Base-by-base conservation (phyloP, 768 basidiomycete genomes). In the Trametes cinnabarina region DNA sequence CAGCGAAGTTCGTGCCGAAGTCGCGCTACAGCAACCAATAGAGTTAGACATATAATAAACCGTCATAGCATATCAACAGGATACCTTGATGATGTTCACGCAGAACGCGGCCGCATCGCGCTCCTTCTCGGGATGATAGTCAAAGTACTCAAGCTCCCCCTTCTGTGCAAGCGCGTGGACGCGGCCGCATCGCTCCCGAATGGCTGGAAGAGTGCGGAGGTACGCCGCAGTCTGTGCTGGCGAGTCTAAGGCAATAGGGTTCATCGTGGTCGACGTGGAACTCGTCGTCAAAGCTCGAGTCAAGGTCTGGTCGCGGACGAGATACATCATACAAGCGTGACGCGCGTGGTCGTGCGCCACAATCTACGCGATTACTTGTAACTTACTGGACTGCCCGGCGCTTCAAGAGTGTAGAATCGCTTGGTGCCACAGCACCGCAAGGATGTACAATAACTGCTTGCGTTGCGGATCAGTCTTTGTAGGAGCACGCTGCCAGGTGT, bases 171-270 rank as follows among this genome's bases (percentile, higher is more conserved):
- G 85, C 26, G 84, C 80, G 70, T 89, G 85, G 32, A 98, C 92
- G 40, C 80, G 80, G 11, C 73, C 69, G 71, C 94, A 98, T 41
- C 92, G 82, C 65, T 94, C 88, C 44, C 96, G 83, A 65, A 98
- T 93, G n/a, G 94, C 83, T 15, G 92, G 89, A 3, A 97, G 79
- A 0, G 91, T 93, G 30, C 88, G 86, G 42, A 97, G 82, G 68
- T 94, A 95, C 5, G 73, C 54, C 6, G 60, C 60, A 5, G 54
- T 61, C 23, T 55, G 43, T 7, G 15, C 49, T 3, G 60, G 43
- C 8, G 60, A 60, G 43, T 23, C 49, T 10, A 47, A 23, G 2
- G 48, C 52, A 28, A 51, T 37, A 4, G 53, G 51, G 23, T 42
- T 53, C 57, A 59, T 59, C 15, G 44, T n/a, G 22, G 4, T 14